phyloP scores from a whole-genome alignment of 176 grass and related monocot genomes.

The Bolboschoenus planiculmis region DNA sequence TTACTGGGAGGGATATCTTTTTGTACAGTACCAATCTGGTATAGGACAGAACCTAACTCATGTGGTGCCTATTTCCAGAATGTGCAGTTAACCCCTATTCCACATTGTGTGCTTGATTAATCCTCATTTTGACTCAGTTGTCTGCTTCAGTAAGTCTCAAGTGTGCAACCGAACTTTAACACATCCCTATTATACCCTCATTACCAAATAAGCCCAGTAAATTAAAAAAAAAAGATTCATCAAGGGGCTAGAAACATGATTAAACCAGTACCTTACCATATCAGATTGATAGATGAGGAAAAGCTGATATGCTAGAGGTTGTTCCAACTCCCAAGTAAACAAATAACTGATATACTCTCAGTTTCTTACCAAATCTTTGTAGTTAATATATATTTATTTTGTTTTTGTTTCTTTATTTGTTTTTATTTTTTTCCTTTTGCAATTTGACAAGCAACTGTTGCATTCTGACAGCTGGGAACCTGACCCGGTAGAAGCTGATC shows the following conservation, averaged over 20 bases:
- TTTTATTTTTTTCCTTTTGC: not conserved
- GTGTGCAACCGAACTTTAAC: not conserved
- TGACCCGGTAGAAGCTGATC: conserved; percentile 82
- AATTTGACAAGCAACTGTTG: conserved; percentile 24
- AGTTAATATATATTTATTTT: not conserved
- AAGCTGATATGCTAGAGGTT: not conserved
- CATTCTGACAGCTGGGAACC: conserved; percentile 77
- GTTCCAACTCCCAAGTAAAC: not conserved
- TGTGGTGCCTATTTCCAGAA: not conserved
- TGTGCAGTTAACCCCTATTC: not conserved
- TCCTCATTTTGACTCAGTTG: not conserved
- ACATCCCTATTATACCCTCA: not conserved
- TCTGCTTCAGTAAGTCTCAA: not conserved
- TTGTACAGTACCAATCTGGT: not conserved
- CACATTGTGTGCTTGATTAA: not conserved
- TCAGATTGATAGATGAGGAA: not conserved
- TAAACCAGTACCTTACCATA: not conserved
- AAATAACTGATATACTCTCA: not conserved
- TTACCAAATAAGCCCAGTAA: not conserved
- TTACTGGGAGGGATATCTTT: conserved; percentile 13
- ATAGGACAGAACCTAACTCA: not conserved
- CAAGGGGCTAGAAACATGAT: not conserved
- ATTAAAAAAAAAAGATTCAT: not conserved
- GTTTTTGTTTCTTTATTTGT: not conserved
- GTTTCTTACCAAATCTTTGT: not conserved